Evolutionary conservation across 2,329 filamentous ascomycete species (phyloP).

Genomic region (Ophiostoma ulmi): DNA sequence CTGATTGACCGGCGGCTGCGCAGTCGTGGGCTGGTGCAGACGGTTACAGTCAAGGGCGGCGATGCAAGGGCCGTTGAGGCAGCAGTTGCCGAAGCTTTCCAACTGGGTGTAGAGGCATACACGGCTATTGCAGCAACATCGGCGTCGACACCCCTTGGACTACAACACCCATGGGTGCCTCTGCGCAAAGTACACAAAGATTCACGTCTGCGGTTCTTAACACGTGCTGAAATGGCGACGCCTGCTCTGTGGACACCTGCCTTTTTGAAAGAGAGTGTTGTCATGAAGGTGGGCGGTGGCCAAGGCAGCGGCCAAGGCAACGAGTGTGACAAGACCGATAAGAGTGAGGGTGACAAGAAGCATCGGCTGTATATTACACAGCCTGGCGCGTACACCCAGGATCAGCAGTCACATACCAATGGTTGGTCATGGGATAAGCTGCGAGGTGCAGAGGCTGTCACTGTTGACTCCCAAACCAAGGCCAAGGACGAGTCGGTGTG

Average conservation of each 20-base stretch:
- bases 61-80: conserved; percentile 64
- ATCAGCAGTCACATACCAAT: conserved; percentile 46
- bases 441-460: conserved; percentile 41
- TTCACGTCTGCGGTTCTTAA: conserved; percentile 64
- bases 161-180: conserved; percentile 67
- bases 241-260: conserved; percentile 65
- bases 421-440: conserved; percentile 69
- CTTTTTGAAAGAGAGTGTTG: conserved; percentile 64
- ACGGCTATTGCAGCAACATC: not conserved
- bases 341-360: not conserved
- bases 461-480: not conserved
- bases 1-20: conserved; percentile 64
- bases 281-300: conserved; percentile 59
- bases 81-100: conserved; percentile 59
- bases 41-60: conserved; percentile 54
- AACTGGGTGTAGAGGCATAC: conserved; percentile 42
- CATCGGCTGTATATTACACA: conserved; percentile 72
- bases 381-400: conserved; percentile 68
- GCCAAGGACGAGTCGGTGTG: conserved; percentile 41
- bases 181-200: conserved; percentile 72
- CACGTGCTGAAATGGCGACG: conserved; percentile 66
- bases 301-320: conserved; percentile 39
- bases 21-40: conserved; percentile 66
- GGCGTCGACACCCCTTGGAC: conserved; percentile 45
- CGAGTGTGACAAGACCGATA: not conserved